A percentile compares a stretch with the other conserved stretches of the same genome.
Evolutionary conservation across 495 filamentous ascomycete genomes (phyloP).

Genomic region (Penicillium paxilli): DNA sequence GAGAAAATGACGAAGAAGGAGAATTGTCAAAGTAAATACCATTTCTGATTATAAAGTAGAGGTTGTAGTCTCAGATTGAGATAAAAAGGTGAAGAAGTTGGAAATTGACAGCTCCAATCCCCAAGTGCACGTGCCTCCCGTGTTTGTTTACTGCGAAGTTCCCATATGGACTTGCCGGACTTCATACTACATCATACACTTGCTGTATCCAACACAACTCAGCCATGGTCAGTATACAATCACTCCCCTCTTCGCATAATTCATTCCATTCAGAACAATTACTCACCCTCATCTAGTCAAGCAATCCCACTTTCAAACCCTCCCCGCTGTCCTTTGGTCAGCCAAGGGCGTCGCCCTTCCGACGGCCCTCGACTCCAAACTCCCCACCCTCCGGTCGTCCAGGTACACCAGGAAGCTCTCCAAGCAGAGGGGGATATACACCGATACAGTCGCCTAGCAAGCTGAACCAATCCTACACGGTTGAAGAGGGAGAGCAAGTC

Average conservation of each 20-base stretch:
- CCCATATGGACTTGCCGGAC: too few species aligned
- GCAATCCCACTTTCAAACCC: slow-evolving; percentile 62
- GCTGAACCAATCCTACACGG: slow-evolving; percentile 48
- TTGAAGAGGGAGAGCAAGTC: slow-evolving; percentile 35
- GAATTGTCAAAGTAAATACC: too few species aligned
- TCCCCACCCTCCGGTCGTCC: slow-evolving; percentile 44
- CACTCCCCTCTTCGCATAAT: not conserved
- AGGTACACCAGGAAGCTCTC: slow-evolving; percentile 46
- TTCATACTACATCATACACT: too few species aligned
- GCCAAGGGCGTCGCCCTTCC: slow-evolving; percentile 73
- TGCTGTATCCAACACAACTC: too few species aligned
- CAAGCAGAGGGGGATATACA: slow-evolving; percentile 41
- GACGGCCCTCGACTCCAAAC: slow-evolving; percentile 55
- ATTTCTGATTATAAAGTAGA: too few species aligned
- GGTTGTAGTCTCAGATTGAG: too few species aligned
- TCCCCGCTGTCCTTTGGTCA: slow-evolving; percentile 70
- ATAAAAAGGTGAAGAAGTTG: too few species aligned
- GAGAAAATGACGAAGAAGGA: too few species aligned
- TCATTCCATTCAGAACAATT: too few species aligned
- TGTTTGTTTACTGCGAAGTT: slow-evolving; percentile 32
- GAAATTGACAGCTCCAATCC: slow-evolving; percentile 9
- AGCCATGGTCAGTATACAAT: slow-evolving; percentile 25
- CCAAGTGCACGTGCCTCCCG: slow-evolving; percentile 25
- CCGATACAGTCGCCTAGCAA: slow-evolving; percentile 49
- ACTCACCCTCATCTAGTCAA: too few species aligned